Conservation (phyloP, 805 yeast species). For the Metschnikowia cerradonensis region DNA sequence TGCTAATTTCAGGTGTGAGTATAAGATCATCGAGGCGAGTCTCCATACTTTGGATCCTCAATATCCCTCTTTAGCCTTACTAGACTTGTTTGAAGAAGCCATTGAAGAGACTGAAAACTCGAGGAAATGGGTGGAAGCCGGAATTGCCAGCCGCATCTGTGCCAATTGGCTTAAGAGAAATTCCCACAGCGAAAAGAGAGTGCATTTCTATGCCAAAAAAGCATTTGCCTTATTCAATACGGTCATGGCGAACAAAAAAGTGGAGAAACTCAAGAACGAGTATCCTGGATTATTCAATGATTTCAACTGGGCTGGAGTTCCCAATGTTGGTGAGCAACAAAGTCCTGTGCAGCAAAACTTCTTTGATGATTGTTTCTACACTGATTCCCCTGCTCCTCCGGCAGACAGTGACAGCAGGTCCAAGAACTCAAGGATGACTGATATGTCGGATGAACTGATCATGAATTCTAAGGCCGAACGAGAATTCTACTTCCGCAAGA, state of each 20-base stretch:
- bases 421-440: not conserved
- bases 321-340: conserved; percentile 8
- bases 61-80: conserved; percentile 29
- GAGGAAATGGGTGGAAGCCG: conserved; percentile 35
- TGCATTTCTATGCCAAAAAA: conserved; percentile 31
- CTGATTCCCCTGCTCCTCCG: not conserved
- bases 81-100: conserved; percentile 45
- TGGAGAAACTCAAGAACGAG: conserved; percentile 22
- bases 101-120: conserved; percentile 33
- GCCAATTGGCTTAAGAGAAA: conserved; percentile 33
- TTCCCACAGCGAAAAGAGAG: conserved; percentile 27
- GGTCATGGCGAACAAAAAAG: conserved; percentile 24
- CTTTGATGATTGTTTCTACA: conserved; percentile 5
- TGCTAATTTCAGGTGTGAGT: conserved; percentile 35
- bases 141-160: conserved; percentile 39
- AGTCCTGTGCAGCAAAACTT: conserved; percentile 5
- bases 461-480: not conserved
- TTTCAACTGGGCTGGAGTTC: conserved; percentile 32
- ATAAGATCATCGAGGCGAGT: conserved; percentile 31
- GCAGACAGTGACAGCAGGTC: not conserved
- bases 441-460: conserved; percentile 1
- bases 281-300: conserved; percentile 25
- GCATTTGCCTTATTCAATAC: conserved; percentile 33
- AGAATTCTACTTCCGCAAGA: not conserved
- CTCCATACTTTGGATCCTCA: conserved; percentile 14